phyloP scores from a whole-genome alignment of 2,329 filamentous ascomycete genomes.

The Talaromyces sp. region DNA sequence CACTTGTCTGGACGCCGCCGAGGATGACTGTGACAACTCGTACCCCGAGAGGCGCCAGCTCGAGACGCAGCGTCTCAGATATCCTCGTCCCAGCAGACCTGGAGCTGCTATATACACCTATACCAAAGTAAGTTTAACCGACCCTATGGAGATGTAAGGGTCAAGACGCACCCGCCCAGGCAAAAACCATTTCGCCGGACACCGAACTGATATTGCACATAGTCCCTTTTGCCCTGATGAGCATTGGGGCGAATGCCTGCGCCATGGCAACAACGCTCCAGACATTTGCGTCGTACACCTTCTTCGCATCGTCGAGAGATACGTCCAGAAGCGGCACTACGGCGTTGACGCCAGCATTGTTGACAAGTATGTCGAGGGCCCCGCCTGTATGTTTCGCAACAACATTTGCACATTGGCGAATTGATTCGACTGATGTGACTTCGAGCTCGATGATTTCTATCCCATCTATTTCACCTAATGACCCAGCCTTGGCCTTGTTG shows the following conservation, averaged over 20 bases:
- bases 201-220: conserved; percentile 8
- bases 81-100: neutral
- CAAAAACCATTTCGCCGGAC: conserved; percentile 1
- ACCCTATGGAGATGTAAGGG: neutral
- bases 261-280: conserved; percentile 29
- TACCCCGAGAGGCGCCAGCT: conserved; percentile 2
- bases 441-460: conserved; percentile 15
- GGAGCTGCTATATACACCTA: conserved; percentile 4
- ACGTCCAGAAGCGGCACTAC: conserved; percentile 26
- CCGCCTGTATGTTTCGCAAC: conserved; percentile 3
- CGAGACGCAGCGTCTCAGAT: conserved; percentile 2
- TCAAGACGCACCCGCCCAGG: conserved; percentile 1
- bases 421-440: conserved; percentile 14
- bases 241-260: conserved; percentile 30
- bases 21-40: conserved; percentile 6
- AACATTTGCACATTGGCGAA: conserved; percentile 5
- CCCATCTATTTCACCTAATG: conserved; percentile 6
- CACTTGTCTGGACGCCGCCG: conserved; percentile 3
- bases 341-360: conserved; percentile 18
- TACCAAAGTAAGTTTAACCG: neutral
- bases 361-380: conserved; percentile 21
- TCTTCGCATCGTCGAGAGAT: conserved; percentile 24
- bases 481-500: conserved; percentile 18
- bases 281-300: conserved; percentile 32
- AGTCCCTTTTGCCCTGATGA: conserved; percentile 12